Evolutionary conservation across 176 grass and related monocot species (phyloP).

Genomic region (Ananas comosus): DNA sequence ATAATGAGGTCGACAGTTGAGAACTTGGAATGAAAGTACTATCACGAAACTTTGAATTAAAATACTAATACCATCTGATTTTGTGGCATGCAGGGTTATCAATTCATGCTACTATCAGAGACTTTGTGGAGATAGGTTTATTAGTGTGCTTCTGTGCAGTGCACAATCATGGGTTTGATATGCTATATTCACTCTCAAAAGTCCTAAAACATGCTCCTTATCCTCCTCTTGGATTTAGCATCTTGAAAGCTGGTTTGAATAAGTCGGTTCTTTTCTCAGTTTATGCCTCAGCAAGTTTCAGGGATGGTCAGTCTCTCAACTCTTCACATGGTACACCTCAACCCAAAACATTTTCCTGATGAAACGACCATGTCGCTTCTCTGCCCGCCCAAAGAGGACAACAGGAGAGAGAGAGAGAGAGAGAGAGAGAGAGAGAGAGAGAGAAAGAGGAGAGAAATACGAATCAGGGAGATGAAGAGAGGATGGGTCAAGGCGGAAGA

Average conservation of each 20-base stretch:
- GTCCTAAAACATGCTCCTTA: conserved; percentile 82
- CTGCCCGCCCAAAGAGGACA: no score
- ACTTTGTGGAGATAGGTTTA: conserved; percentile 77
- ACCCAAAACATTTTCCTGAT: not conserved
- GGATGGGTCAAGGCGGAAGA: not conserved
- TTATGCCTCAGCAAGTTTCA: conserved; percentile 61
- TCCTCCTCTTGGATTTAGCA: conserved; percentile 85
- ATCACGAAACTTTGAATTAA: not conserved
- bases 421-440: not conserved
- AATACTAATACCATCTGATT: conserved; percentile 4
- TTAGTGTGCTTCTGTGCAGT: conserved; percentile 89
- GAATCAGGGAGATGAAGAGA: not conserved
- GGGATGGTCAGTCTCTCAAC: conserved; percentile 27
- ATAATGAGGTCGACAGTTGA: no score
- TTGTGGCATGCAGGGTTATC: conserved; percentile 52
- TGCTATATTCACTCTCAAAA: conserved; percentile 84
- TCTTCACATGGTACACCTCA: conserved; percentile 58
- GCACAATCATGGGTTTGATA: conserved; percentile 95
- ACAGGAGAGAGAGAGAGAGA: not conserved
- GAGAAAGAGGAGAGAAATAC: not conserved
- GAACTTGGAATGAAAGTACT: not conserved
- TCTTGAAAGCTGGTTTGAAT: conserved; percentile 88
- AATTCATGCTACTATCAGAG: conserved; percentile 47
- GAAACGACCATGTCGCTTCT: not conserved
- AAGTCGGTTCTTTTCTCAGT: conserved; percentile 91